Evolutionary conservation across 1,284 basidiomycete genomes (phyloP), one percentile per base, ranked within the genome.

Genomic region (Caloboletus inedulis): DNA sequence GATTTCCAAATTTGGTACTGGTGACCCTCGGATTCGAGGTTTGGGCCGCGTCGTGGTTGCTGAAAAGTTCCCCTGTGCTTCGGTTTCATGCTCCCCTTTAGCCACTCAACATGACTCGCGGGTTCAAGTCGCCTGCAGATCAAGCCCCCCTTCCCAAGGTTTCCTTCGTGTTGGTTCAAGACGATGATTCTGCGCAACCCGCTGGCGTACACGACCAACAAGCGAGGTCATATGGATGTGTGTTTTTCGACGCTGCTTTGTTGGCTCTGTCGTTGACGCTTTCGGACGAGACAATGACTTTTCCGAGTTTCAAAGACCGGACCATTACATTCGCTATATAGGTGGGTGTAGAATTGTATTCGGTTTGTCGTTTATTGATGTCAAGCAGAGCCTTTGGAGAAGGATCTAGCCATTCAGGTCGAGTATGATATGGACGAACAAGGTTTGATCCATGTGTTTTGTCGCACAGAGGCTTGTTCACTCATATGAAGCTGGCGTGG

Each of bases 401-500:
- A 82, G 49, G 97, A 99, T 58, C 82, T 98, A 29, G 89, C 89
- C 10, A 82, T 84, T 43, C 94, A 96, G 66, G 96, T 98, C 43
- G 97, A 99, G 70, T 99, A 99, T 76, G 97, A 99, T 69, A 99
- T 99, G 95, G 97, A 99, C 66, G 97, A 98, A 68, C 96, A 98
- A 82, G 94, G 93, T 91, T 39, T 6, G 36, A 48, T 72, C 60
- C 23, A 41, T n/a, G 19, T 37, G 9, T 3, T 48, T 40, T 30
- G 9, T 43, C 19, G 23, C 33, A 21, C 36, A 13, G 33, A 18
- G 25, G 23, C 23, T 4, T 21, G 43, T 51, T 47, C 40, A 23
- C 50, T 53, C 45, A 47, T 44, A 31, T 12, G 37, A 36, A 41
- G 46, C 33, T 29, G 36, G n/a, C 9, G 14, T 43, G 23, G n/a